These are phyloP conservation scores for Logfia minima DNA, from an alignment of 129 eudicot genomes.

Conservation along the genomic window DNA sequence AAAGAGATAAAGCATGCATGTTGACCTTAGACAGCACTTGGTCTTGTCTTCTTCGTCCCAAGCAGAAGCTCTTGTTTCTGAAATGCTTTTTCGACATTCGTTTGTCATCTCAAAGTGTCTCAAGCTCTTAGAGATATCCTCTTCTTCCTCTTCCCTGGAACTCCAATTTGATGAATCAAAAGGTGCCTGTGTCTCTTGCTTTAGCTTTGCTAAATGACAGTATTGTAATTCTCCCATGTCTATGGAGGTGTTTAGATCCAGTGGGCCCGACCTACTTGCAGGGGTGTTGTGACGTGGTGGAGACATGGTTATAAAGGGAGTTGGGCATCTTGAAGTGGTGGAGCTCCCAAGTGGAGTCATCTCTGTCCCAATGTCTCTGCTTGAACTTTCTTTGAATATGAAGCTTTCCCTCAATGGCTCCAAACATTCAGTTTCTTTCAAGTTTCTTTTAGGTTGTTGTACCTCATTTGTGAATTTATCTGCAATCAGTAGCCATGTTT, in stretches of 20 bases:
- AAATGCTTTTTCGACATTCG: conserved; percentile 50
- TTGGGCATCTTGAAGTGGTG: conserved; percentile 70
- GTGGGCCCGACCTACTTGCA: conserved; percentile 62
- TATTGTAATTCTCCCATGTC: conserved; percentile 62
- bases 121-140: conserved; percentile 78
- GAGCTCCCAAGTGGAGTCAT: conserved; percentile 81
- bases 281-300: conserved; percentile 88
- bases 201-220: conserved; percentile 70
- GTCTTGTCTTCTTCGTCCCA: conserved; percentile 78
- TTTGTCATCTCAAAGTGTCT: conserved; percentile 67
- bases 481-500: conserved; percentile 33
- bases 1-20: conserved; percentile 5
- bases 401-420: conserved; percentile 71
- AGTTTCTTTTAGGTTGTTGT: conserved; percentile 20
- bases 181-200: conserved; percentile 32
- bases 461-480: conserved; percentile 75
- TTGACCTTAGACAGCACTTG: conserved; percentile 58
- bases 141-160: conserved; percentile 88
- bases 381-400: conserved; percentile 42
- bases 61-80: conserved; percentile 53
- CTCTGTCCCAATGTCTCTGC: conserved; percentile 85
- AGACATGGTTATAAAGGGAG: conserved; percentile 61
- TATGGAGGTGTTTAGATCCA: conserved; percentile 34
- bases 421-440: conserved; percentile 42
- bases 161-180: conserved; percentile 73